These are phyloP conservation scores for Tritrichomonas musculus DNA, from an alignment of 208 protist genomes.

Conservation along the genomic window DNA sequence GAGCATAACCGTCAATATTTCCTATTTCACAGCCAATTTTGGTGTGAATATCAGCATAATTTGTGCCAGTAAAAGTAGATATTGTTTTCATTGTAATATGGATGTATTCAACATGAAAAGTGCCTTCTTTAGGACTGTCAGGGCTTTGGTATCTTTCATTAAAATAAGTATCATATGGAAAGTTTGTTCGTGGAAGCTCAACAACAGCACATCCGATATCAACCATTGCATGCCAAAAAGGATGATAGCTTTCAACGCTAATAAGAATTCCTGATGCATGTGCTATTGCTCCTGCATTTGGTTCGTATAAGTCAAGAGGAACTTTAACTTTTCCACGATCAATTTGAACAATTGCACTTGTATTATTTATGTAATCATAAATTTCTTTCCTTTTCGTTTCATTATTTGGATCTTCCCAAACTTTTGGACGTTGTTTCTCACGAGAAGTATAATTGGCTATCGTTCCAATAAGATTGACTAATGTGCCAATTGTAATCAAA, in stretches of 20 bases:
- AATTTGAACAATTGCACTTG: background rate
- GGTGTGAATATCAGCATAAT: background rate
- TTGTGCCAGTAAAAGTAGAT: background rate
- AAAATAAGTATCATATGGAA: background rate
- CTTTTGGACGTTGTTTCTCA: background rate
- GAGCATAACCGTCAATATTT: background rate
- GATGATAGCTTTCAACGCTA: background rate
- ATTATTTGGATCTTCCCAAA: background rate
- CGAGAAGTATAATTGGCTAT: background rate
- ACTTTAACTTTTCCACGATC: background rate
- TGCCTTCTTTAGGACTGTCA: background rate
- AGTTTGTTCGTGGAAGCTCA: background rate
- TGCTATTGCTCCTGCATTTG: background rate
- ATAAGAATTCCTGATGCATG: background rate
- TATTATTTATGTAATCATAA: background rate
- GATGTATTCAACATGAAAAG: background rate
- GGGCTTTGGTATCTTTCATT: background rate
- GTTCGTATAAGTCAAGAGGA: background rate
- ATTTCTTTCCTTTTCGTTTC: background rate
- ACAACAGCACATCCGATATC: background rate
- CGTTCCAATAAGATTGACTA: background rate
- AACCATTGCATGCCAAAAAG: background rate
- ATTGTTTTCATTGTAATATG: background rate
- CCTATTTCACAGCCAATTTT: background rate
- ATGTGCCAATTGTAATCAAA: background rate